Evolutionary conservation across 768 basidiomycete genomes (phyloP).

Genomic region (Tulasnella sp.): DNA sequence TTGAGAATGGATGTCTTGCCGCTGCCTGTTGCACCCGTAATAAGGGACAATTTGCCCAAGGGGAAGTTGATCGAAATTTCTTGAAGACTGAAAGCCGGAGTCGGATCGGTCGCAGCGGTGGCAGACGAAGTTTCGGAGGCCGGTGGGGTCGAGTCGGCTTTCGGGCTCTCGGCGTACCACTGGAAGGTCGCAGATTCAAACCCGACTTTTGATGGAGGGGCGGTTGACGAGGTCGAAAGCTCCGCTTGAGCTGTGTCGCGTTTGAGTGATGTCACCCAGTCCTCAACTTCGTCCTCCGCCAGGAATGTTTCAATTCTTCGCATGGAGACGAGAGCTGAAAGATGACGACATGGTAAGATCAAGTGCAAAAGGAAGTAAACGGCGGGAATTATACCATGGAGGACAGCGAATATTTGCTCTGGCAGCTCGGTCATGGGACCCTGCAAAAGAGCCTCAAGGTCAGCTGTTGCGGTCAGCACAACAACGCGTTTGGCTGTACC

Average conservation of each 20-base stretch:
- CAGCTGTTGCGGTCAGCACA: neutral
- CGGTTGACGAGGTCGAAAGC: neutral
- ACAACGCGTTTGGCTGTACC: neutral
- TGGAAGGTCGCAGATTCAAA: slow-evolving; percentile 60
- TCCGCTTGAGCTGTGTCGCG: slow-evolving; percentile 38
- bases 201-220: slow-evolving; percentile 48
- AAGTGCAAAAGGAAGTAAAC: neutral
- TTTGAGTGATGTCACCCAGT: slow-evolving; percentile 73
- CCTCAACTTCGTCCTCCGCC: slow-evolving; percentile 72
- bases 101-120: neutral
- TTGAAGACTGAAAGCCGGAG: slow-evolving; percentile 54
- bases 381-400: slow-evolving; percentile 53
- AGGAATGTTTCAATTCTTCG: slow-evolving; percentile 77
- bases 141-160: neutral
- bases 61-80: slow-evolving; percentile 65
- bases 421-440: slow-evolving; percentile 68
- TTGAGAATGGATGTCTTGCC: slow-evolving; percentile 69
- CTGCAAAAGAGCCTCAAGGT: neutral
- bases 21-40: slow-evolving; percentile 68
- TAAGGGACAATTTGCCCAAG: slow-evolving; percentile 57
- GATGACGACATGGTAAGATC: slow-evolving; percentile 24
- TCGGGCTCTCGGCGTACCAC: slow-evolving; percentile 50
- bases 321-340: slow-evolving; percentile 73
- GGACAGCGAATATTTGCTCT: slow-evolving; percentile 63
- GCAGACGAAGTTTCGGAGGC: neutral